Evolutionary conservation across 176 grass and related monocot species (phyloP).

Genomic region (Lolium rigidum): DNA sequence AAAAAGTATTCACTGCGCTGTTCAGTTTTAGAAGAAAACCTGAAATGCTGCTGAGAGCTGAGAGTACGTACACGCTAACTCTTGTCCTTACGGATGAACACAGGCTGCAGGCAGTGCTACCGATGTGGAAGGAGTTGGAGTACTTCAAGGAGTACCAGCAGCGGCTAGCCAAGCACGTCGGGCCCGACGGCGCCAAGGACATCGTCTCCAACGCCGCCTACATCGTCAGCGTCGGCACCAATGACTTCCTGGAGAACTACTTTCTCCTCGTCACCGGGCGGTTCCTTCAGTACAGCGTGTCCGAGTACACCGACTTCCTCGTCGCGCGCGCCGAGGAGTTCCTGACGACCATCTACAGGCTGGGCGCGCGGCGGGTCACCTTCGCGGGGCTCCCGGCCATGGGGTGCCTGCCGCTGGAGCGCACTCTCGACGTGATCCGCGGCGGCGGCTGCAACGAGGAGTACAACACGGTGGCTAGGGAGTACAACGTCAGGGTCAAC

Average conservation of each 20-base stretch:
- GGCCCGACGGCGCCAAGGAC: slow-evolving; percentile 22
- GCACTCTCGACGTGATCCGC: slow-evolving; percentile 49
- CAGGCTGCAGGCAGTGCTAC: slow-evolving; percentile 58
- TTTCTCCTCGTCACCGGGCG: slow-evolving; percentile 60
- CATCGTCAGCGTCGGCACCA: slow-evolving; percentile 86
- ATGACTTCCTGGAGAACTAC: slow-evolving; percentile 96
- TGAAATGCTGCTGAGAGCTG: too few species aligned
- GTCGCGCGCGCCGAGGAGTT: slow-evolving; percentile 60
- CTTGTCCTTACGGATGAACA: background rate
- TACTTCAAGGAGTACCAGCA: slow-evolving; percentile 86
- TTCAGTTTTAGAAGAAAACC: too few species aligned
- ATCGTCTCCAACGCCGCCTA: slow-evolving; percentile 72
- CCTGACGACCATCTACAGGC: slow-evolving; percentile 57
- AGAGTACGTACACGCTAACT: background rate
- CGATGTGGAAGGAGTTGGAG: slow-evolving; percentile 77
- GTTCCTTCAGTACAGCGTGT: slow-evolving; percentile 58
- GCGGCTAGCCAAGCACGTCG: slow-evolving; percentile 40
- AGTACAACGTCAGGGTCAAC: slow-evolving; percentile 76
- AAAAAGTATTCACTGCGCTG: background rate
- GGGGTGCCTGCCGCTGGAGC: slow-evolving; percentile 80
- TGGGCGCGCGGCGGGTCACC: slow-evolving; percentile 66
- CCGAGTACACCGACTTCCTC: slow-evolving; percentile 68
- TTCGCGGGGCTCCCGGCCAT: slow-evolving; percentile 77
- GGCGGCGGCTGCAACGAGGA: slow-evolving; percentile 65
- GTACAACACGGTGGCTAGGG: slow-evolving; percentile 67